Evolutionary conservation across 2,329 filamentous ascomycete genomes (phyloP).

Genomic region (Colletotrichum orbiculare): DNA sequence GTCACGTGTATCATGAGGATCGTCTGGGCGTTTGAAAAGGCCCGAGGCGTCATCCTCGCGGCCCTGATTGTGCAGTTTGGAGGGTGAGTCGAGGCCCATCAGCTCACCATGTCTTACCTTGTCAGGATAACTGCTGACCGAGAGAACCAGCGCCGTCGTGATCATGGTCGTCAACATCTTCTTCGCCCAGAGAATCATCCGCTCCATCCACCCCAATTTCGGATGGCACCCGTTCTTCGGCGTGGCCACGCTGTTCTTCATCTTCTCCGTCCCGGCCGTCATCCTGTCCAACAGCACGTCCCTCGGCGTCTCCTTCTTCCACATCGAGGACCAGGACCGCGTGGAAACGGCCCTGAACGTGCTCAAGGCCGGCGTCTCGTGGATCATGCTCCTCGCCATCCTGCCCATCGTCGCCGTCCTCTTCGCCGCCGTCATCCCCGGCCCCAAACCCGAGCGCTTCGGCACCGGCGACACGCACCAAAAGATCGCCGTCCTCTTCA

Average conservation of each 20-base stretch:
- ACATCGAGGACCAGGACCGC: conserved; percentile 36
- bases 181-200: conserved; percentile 51
- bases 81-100: conserved; percentile 39
- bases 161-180: conserved; percentile 52
- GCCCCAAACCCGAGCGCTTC: conserved; percentile 46
- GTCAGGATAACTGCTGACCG: conserved; percentile 50
- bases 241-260: conserved; percentile 39
- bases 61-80: conserved; percentile 51
- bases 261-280: conserved; percentile 43
- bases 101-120: too few species aligned
- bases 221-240: conserved; percentile 49
- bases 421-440: conserved; percentile 41
- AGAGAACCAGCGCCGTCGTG: conserved; percentile 53
- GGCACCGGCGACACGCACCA: conserved; percentile 44
- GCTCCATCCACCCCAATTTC: conserved; percentile 49
- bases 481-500: conserved; percentile 45
- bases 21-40: conserved; percentile 45
- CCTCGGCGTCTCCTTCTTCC: conserved; percentile 42
- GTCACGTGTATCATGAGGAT: conserved; percentile 50
- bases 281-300: conserved; percentile 48
- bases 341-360: conserved; percentile 32
- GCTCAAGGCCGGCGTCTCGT: conserved; percentile 39
- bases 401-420: conserved; percentile 41
- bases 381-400: conserved; percentile 40
- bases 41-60: conserved; percentile 45